These are phyloP conservation scores for Erodium maritimum DNA, from an alignment of 345 rosid genomes.

Conservation along the genomic window DNA sequence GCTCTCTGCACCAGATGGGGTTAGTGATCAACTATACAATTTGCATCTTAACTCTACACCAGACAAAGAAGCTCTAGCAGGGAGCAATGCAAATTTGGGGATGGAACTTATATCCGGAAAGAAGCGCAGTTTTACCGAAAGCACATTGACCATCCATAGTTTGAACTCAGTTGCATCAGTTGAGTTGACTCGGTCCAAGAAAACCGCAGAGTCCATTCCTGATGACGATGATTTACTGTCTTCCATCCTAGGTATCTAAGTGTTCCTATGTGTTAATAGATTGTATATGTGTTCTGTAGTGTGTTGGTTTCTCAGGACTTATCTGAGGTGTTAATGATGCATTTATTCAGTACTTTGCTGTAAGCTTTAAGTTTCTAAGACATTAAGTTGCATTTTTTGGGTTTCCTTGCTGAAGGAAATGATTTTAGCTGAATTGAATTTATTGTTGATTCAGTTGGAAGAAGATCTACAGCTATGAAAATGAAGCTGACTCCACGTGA, in stretches of 20 bases:
- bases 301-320: too few species aligned
- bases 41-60: constrained; percentile 52
- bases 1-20: constrained; percentile 43
- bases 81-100: constrained; percentile 28
- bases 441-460: constrained; percentile 49
- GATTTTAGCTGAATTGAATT: not conserved
- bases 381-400: not conserved
- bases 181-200: constrained; percentile 41
- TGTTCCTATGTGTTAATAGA: not conserved
- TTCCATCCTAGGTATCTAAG: constrained; percentile 73
- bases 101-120: constrained; percentile 44
- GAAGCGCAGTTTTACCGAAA: constrained; percentile 67
- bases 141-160: constrained; percentile 52
- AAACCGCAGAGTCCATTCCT: constrained; percentile 61
- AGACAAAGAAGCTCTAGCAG: constrained; percentile 33
- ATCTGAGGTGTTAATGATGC: too few species aligned
- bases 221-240: constrained; percentile 90
- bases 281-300: not conserved
- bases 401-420: not conserved
- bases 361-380: too few species aligned
- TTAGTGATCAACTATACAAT: constrained; percentile 33
- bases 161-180: constrained; percentile 58
- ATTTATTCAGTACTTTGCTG: too few species aligned
- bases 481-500: constrained; percentile 64
- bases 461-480: constrained; percentile 65